Base-by-base conservation (phyloP, 345 rosid genomes). In the Populus deltoides region DNA sequence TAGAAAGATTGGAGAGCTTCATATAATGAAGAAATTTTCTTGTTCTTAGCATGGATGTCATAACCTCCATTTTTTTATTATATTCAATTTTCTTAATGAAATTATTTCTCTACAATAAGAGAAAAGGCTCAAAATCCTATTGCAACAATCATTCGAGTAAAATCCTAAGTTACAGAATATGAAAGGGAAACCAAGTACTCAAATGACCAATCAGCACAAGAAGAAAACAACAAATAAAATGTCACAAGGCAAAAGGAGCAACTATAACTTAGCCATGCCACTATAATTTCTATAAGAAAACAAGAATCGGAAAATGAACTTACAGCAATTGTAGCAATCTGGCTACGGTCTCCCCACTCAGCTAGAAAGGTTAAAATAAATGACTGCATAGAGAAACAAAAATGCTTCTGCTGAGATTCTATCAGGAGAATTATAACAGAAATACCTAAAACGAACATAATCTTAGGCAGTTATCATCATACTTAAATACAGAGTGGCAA, bases 311-410 rank as follows among this genome's bases (percentile, higher is more conserved):
- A 77, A 68, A 71, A 49, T 72, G 62, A 43, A 36, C 98, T 92
- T 89, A 97, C 99, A 80, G 99, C 99, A 78, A 97, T 97, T 82
- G 99, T 97, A 63, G 99, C 99, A 47, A 97, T 97, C 87, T 97
- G 98, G 87, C 99, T 97, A 70, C 98, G 95, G 76, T 97, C 99
- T 0, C 98, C 98, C 99, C 99, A 97, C 86, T 97, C 99, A 2
- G 99, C 99, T 68, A 97, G 85, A 81, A 97, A 97, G 33, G 99
- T 94, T 82, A 97, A 76, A 77, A 97, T 86, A 83, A 97, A 96
- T 66, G 99, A 91, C 99, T 94, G 92, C 88, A 85, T 7, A 25
- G 47, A 12, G 27, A 66, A 68, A 35, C 10, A 57, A 11, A 24
- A 67, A 17, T 39, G 29, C 8, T 27, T 79, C 8, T 6, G 70